These are phyloP conservation scores for Cordyceps pruinosa DNA, from an alignment of 2,329 filamentous ascomycete species.

Conservation along the genomic window DNA sequence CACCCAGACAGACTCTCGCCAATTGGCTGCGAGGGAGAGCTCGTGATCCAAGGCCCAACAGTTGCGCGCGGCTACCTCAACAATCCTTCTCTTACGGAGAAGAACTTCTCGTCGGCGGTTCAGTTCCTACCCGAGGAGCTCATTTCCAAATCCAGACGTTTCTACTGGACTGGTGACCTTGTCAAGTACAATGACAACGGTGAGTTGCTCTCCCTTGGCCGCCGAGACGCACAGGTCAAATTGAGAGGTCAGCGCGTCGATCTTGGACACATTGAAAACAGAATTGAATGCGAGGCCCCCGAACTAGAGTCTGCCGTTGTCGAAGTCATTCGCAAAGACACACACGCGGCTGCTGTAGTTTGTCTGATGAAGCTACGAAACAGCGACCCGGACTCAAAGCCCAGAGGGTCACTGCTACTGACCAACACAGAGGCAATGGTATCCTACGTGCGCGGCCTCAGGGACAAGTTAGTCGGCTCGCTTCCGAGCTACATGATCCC, in stretches of 20 bases:
- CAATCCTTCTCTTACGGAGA: not conserved
- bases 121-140: not conserved
- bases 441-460: slow-evolving; percentile 14
- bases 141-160: not conserved
- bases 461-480: not conserved
- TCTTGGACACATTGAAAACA: too few species aligned
- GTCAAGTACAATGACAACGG: too few species aligned
- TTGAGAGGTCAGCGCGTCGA: too few species aligned
- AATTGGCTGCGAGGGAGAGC: slow-evolving; percentile 13
- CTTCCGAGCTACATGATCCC: slow-evolving; percentile 5
- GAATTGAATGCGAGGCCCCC: too few species aligned
- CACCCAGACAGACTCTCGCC: slow-evolving; percentile 15
- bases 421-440: slow-evolving; percentile 19
- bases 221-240: too few species aligned
- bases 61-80: slow-evolving; percentile 14
- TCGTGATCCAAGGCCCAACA: slow-evolving; percentile 15
- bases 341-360: too few species aligned
- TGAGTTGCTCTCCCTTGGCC: too few species aligned
- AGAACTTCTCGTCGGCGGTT: not conserved
- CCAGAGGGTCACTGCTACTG: too few species aligned
- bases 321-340: too few species aligned
- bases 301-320: too few species aligned
- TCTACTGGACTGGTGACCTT: not conserved
- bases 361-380: too few species aligned
- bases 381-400: too few species aligned